Conservation (phyloP, 768 basidiomycete species). For the Lactarius psammicola region DNA sequence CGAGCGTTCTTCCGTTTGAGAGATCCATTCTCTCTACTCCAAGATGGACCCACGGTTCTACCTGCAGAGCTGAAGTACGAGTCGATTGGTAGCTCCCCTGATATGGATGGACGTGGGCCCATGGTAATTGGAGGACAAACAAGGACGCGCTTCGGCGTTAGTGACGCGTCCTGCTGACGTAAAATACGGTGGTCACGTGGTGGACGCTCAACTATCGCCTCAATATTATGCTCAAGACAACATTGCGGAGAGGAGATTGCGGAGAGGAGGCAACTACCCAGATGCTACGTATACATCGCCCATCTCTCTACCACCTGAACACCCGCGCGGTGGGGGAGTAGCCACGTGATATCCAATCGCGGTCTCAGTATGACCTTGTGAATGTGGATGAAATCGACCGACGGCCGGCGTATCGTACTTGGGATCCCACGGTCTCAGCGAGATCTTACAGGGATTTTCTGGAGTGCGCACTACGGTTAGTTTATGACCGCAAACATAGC, state of each 20-base stretch:
- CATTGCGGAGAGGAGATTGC: too few relatives aligned
- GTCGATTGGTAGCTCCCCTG: conserved; percentile 23
- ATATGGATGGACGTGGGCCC: conserved; percentile 20
- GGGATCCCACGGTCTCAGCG: conserved; percentile 27
- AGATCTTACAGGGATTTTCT: conserved; percentile 25
- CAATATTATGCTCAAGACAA: too few relatives aligned
- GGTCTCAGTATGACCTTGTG: background rate
- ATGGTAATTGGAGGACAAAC: background rate
- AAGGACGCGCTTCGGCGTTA: background rate
- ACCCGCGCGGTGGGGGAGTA: background rate
- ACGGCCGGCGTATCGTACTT: too few relatives aligned
- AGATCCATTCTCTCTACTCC: conserved; percentile 16
- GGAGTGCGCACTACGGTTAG: background rate
- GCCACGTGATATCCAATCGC: background rate
- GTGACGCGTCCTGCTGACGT: conserved; percentile 20
- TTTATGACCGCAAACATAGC: background rate
- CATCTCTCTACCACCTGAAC: background rate
- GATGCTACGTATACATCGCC: background rate
- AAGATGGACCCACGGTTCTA: background rate
- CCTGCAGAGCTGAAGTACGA: conserved; percentile 13
- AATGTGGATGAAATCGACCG: background rate
- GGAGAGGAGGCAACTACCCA: background rate
- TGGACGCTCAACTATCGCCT: too few relatives aligned
- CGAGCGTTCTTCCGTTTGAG: conserved; percentile 12
- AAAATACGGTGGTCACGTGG: background rate